Base-by-base conservation (phyloP, 495 filamentous ascomycete species). In the Wilcoxina mikolae region DNA sequence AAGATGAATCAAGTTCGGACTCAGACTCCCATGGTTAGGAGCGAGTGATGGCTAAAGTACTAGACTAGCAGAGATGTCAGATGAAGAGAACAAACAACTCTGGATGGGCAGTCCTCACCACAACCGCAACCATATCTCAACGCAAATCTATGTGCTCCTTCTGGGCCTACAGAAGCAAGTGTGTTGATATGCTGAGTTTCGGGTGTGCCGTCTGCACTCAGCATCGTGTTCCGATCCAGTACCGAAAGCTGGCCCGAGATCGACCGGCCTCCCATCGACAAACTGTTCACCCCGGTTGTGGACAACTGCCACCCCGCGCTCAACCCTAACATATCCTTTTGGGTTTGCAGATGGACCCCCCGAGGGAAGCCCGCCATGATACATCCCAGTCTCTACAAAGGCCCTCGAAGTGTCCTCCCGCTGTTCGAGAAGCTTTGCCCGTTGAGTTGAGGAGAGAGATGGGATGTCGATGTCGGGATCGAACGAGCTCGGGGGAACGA, bases 311-410 rank as follows among this genome's bases (percentile, higher is more conserved):
- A 44, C 17, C 0, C 33, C 18, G 0, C 3, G 54, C 7, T 38
- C 39, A 0, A 39, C 7, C 2, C 51, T 56, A 20, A 2, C 47
- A 26, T 64, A 64, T 3, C 60, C 60, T 2, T 46, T 24, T 7
- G 27, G 39, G 35, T 54, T 27, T 9, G 35, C 51, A 11, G 3
- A 31, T 3, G 60, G 60, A 9, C 60, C 60, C 24, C 60, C 60
- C 5, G 39, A 51, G 0, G 60, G 60, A 27, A 64, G 62, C 7
- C 60, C 60, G 17, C 60, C 60, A n/a, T 63, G 60, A 10, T 44
- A 35, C 10, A 43, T 41, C 3, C 60, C 56, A 0, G 60, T 63
- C 10, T 56, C 2, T 20, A 64, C 48, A 12, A 59, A 64, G 20
- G 63, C 60, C 22, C 17, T 24, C 18, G 23, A 17, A n/a, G n/a